These are phyloP conservation scores for Graphiopsis chlorocephala DNA, from an alignment of 2,329 filamentous ascomycete genomes.

Conservation along the genomic window DNA sequence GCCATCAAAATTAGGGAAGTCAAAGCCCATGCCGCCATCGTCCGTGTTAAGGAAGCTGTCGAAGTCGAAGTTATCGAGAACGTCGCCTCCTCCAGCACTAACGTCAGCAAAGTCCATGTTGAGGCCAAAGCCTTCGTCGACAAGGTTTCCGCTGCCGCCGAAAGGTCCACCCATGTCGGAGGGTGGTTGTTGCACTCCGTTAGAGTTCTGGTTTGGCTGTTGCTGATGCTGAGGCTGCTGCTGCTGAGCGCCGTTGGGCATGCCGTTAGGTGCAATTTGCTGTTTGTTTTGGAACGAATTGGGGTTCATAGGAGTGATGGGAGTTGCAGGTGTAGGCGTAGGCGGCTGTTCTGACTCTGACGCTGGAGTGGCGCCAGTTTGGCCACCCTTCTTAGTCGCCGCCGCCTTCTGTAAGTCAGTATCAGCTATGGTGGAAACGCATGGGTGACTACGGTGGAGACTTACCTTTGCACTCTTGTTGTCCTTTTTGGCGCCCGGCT, in stretches of 20 bases:
- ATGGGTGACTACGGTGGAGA: slow-evolving; percentile 17
- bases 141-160: slow-evolving; percentile 40
- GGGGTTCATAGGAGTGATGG: slow-evolving; percentile 46
- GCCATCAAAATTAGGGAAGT: slow-evolving; percentile 19
- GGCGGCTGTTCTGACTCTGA: slow-evolving; percentile 45
- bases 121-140: slow-evolving; percentile 35
- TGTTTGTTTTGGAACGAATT: slow-evolving; percentile 38
- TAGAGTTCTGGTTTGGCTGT: slow-evolving; percentile 25
- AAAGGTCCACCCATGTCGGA: slow-evolving; percentile 34
- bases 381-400: slow-evolving; percentile 26
- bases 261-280: slow-evolving; percentile 31
- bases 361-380: slow-evolving; percentile 40
- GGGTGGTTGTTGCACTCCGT: slow-evolving; percentile 19
- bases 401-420: slow-evolving; percentile 32
- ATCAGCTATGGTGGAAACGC: slow-evolving; percentile 5
- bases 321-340: slow-evolving; percentile 49
- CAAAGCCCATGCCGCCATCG: slow-evolving; percentile 34
- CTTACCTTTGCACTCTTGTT: slow-evolving; percentile 48
- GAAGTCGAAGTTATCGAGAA: slow-evolving; percentile 66
- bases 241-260: slow-evolving; percentile 26
- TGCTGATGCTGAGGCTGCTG: slow-evolving; percentile 30
- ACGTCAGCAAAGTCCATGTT: slow-evolving; percentile 40
- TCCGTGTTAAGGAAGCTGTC: slow-evolving; percentile 60
- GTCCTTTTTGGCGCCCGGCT: slow-evolving; percentile 71
- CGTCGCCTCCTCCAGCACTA: slow-evolving; percentile 55